Base-by-base conservation (phyloP, 2,329 filamentous ascomycete genomes). In the Fusarium nodosum region DNA sequence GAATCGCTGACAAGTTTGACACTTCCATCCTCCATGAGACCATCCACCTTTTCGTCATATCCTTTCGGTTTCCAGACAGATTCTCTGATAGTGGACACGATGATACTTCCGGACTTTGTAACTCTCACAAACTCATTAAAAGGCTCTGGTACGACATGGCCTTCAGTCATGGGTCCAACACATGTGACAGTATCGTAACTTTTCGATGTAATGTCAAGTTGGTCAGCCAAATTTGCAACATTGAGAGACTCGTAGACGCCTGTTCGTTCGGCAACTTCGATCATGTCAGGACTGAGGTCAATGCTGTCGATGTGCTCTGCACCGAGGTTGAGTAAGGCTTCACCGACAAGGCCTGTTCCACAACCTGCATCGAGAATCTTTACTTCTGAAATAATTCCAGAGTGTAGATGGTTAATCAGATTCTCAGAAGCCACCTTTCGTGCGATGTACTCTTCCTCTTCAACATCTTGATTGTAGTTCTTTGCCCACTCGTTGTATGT, bases 81-180 rank as follows among this genome's bases (percentile, higher is more conserved):
- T 8, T 84, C 79, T 3, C 85, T 72, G 1, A 87, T 77, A 0
- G 84, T 86, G 0, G 82, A 81, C 12, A 84, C 79, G 9, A 86
- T 70, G 13, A 84, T 57, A 0, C 84, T 84, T 2, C 76, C 78
- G 7, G 66, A 72, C 66, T 82, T 84, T 4, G 80, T 75, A 1
- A 86, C 70, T 4, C 84, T 77, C 3, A 83, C 74, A 33, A 87
- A 80, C 62, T 87, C 84, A 7, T 77, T 70, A 33, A 87, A 67
- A 0, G 82, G 82, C 41, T 60, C 68, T 0, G 84, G 83, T 0
- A 83, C 85, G 11, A 87, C 80, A 62, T 87, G 84, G 0, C 83
- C 85, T 41, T 81, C 78, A 0, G 85, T 87, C 66, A 87, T 82
- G 3, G 84, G 86, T 7, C 85, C 85, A 15, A 82, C 81, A 70